These are phyloP conservation scores for Haplosporangium sp. DNA, from an alignment of 371 early-diverging fungal species.

Conservation along the genomic window DNA sequence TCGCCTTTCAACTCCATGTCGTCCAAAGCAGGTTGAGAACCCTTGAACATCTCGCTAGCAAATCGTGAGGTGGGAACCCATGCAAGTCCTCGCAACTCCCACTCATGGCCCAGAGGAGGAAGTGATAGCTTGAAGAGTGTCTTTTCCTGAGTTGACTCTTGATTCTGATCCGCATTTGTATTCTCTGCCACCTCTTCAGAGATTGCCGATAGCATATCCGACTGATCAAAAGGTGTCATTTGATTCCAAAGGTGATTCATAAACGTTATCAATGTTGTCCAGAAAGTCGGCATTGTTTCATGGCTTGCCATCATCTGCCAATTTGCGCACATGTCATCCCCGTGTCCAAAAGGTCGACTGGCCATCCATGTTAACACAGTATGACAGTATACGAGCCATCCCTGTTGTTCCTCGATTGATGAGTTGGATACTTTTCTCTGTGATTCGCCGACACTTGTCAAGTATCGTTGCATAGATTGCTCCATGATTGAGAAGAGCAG, in stretches of 20 bases:
- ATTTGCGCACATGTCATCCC: conserved; percentile 24
- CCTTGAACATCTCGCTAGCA: conserved; percentile 60
- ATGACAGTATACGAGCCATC: conserved; percentile 57
- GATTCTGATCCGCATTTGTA: conserved; percentile 1
- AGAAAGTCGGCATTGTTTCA: conserved; percentile 40
- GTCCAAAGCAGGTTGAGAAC: conserved; percentile 26
- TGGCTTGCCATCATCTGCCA: conserved; percentile 44
- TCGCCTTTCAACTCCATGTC: conserved; percentile 43
- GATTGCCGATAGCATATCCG: conserved; percentile 51
- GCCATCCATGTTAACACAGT: conserved; percentile 57
- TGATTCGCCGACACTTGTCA: conserved; percentile 24
- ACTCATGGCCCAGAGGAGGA: conserved; percentile 55
- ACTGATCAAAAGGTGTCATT: conserved; percentile 53
- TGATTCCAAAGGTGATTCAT: conserved; percentile 51
- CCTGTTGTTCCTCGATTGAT: conserved; percentile 46
- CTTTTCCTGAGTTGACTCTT: conserved; percentile 10
- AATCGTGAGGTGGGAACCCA: conserved; percentile 59
- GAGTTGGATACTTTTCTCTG: conserved; percentile 14
- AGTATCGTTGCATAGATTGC: conserved; percentile 53
- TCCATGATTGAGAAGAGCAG: conserved; percentile 54
- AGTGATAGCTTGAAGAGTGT: conserved; percentile 21
- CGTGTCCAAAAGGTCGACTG: conserved; percentile 45
- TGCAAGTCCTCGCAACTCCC: conserved; percentile 58
- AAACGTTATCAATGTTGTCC: conserved; percentile 46
- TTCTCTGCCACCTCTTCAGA: conserved; percentile 35